These are phyloP conservation scores for Talaromyces sp. DNA, from an alignment of 2,329 filamentous ascomycete genomes.

Conservation along the genomic window DNA sequence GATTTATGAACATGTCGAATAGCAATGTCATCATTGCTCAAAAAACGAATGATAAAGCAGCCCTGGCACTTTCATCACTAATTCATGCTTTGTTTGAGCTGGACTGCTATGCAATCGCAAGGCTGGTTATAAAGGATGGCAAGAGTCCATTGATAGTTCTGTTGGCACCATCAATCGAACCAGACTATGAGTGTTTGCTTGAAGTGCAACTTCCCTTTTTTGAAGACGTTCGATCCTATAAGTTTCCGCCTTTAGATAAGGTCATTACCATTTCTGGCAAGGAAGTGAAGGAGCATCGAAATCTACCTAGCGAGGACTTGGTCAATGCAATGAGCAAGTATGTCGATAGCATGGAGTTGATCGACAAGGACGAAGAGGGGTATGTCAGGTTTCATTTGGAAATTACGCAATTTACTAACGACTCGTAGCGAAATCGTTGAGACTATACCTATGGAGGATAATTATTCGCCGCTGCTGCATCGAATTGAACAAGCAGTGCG, in stretches of 20 bases:
- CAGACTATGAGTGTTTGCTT: constrained; percentile 77
- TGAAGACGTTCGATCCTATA: constrained; percentile 86
- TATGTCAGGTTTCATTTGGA: constrained; percentile 35
- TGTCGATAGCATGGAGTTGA: constrained; percentile 86
- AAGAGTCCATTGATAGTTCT: constrained; percentile 74
- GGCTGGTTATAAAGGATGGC: constrained; percentile 78
- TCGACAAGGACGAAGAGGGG: constrained; percentile 72
- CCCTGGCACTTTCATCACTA: constrained; percentile 80
- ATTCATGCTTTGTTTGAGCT: constrained; percentile 83
- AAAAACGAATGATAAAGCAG: constrained; percentile 74
- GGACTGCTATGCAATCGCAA: constrained; percentile 79
- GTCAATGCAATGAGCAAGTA: constrained; percentile 82
- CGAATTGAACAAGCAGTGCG: constrained; percentile 82
- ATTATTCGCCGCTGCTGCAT: constrained; percentile 82
- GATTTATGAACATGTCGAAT: constrained; percentile 80
- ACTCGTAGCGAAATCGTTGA: constrained; percentile 53
- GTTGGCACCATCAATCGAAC: constrained; percentile 74
- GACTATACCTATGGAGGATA: constrained; percentile 74
- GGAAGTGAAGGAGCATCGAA: constrained; percentile 73
- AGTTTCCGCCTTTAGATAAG: constrained; percentile 83
- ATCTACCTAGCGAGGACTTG: constrained; percentile 73
- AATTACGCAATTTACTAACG: constrained; percentile 12
- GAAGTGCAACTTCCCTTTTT: constrained; percentile 89
- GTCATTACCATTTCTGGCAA: constrained; percentile 85
- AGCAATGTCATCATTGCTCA: constrained; percentile 73